Base-by-base conservation (phyloP, 768 basidiomycete genomes). In the Asterophora lycoperdoides region DNA sequence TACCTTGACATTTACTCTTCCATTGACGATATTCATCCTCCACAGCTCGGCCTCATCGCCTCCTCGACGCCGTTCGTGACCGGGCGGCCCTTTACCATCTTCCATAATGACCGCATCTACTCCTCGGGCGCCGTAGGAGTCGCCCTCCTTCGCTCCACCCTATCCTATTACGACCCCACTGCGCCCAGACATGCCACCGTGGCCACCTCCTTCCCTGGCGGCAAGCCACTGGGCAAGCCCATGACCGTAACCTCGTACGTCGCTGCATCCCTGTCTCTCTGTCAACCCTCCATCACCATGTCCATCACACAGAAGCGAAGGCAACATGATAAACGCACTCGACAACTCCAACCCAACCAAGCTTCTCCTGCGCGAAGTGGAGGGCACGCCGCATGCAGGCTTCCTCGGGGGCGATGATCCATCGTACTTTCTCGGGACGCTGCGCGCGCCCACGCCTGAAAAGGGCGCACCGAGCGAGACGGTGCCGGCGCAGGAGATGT, bases 31-130 rank as follows among this genome's bases (percentile, higher is more conserved):
- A n/a, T 32, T 53, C 36, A 8, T 8, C 29, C 5, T 41, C 37
- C 28, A 28, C 58, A 88, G 80, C 65, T 88, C 44, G 86, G 87
- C 4, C 71, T 90, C 15, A 63, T 85, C 17, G 84, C 82, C 0
- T 72, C 87, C 0, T 83, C 87, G 2, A 91, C 89, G 2, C 87
- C 88, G 1, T 91, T 91, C 61, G 67, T 88, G 5, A 90, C 86
- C 1, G 89, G 88, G 11, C 68, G 84, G 15, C 81, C 83, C 0
- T 78, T 84, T 23, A 90, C 89, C 0, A 68, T 91, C 8, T 81
- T 89, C 51, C 64, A 74, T 49, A 77, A 84, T 42, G 67, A 71
- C 32, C 60, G 72, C 1, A 73, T 88, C 19, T 63, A 75, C 47
- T 80, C 78, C 0, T 70, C 76, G 6, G 89, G 89, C 6, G 86